Evolutionary conservation across 805 yeast species (phyloP).

Genomic region (Tetrapisispora nanseiensis): DNA sequence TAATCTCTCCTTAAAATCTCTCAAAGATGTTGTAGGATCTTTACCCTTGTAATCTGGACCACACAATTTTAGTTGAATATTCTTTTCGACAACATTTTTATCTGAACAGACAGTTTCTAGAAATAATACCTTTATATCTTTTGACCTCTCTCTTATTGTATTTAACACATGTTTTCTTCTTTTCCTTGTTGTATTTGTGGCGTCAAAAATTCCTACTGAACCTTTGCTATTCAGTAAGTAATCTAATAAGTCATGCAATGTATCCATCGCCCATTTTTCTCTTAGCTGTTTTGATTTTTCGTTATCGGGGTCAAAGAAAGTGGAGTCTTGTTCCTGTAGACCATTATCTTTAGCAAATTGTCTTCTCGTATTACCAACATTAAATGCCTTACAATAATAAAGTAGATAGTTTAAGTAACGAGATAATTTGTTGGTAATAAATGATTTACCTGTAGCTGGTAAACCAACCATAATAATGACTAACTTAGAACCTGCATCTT

Average conservation of each 20-base stretch:
- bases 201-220: constrained; percentile 85
- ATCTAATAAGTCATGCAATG: constrained; percentile 73
- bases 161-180: constrained; percentile 52
- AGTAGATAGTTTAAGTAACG: constrained; percentile 90
- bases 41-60: constrained; percentile 90
- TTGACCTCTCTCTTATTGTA: constrained; percentile 46
- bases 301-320: constrained; percentile 78
- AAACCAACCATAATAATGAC: constrained; percentile 95
- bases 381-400: constrained; percentile 81
- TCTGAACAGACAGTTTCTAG: constrained; percentile 85
- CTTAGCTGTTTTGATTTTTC: constrained; percentile 52
- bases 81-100: constrained; percentile 65
- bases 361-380: constrained; percentile 91
- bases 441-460: constrained; percentile 93
- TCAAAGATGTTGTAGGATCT: constrained; percentile 71
- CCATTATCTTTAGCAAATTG: constrained; percentile 40
- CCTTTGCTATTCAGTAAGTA: constrained; percentile 75
- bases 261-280: constrained; percentile 95
- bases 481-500: constrained; percentile 70
- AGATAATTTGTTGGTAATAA: constrained; percentile 82
- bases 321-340: constrained; percentile 56
- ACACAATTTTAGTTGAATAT: constrained; percentile 71
- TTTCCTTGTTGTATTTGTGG: constrained; percentile 65
- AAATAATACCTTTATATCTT: constrained; percentile 66
- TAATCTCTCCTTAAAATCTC: constrained; percentile 74